Evolutionary conservation across 495 filamentous ascomycete genomes (phyloP).

Genomic region (Oidiodendron maius): DNA sequence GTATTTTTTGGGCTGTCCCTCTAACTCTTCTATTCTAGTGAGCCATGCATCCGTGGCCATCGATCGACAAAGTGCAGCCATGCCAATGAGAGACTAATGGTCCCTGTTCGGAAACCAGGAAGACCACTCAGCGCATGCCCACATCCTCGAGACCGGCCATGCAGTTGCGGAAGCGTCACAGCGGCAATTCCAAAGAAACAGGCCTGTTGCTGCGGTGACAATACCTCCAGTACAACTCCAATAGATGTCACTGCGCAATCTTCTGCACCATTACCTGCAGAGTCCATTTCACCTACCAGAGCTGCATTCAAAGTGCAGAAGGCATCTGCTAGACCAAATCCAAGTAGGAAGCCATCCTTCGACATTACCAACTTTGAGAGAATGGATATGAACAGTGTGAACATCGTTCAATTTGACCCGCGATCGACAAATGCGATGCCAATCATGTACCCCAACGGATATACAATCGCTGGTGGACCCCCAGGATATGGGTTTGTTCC

Average conservation of each 20-base stretch:
- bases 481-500: constrained; percentile 12
- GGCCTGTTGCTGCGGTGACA: constrained; percentile 37
- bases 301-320: constrained; percentile 37
- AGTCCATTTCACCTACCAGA: constrained; percentile 20
- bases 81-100: constrained; percentile 63
- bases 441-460: constrained; percentile 9
- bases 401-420: constrained; percentile 24
- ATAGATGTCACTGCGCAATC: not conserved
- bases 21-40: constrained; percentile 37
- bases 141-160: constrained; percentile 54
- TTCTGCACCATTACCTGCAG: constrained; percentile 3
- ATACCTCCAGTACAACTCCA: constrained; percentile 2
- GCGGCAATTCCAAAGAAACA: constrained; percentile 47
- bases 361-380: constrained; percentile 35
- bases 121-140: constrained; percentile 72
- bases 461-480: constrained; percentile 3
- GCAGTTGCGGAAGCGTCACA: constrained; percentile 42
- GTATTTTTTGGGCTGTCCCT: constrained; percentile 2
- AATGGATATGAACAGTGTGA: constrained; percentile 38
- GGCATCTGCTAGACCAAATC: constrained; percentile 15
- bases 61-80: constrained; percentile 81
- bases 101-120: constrained; percentile 75
- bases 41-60: constrained; percentile 81
- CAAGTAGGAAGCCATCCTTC: constrained; percentile 37
- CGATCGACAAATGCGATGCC: constrained; percentile 3